Base-by-base conservation (phyloP, 208 protist species). In the Acanthamoeba triangularis region DNA sequence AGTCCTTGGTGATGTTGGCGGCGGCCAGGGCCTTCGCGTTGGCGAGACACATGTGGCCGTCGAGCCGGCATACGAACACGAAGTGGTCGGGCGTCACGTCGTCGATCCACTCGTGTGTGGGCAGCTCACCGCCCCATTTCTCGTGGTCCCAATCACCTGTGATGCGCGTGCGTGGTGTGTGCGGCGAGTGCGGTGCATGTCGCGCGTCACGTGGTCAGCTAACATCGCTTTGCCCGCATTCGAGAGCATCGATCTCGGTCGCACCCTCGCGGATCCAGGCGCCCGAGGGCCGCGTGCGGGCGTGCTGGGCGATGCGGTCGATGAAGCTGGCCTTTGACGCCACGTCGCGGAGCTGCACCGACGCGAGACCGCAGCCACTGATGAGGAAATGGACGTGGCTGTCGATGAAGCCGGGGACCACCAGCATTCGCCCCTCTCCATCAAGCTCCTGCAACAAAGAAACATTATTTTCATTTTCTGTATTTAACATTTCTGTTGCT, bases 11-110 rank as follows among this genome's bases (percentile, higher is more conserved):
- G 76, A 95, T 65, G 59, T 78, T 78, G 16, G 94, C 94, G 2
- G 87, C 49, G 33, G 28, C 44, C 2, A 95, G 35, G 30, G 94
- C 94, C 33, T n/a, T 37, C n/a, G 8, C 25, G 76, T 95, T 95
- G n/a, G 93, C 93, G 18, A 95, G 33, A 2, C 76, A 90, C 93
- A 92, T 95, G 93, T 95, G 93, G 23, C 93, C 93, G 54, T 95
- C 93, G 28, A 92, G 20, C 47, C 59, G 69, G 54, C 80, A 95
- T 10, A 95, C 69, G 13, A 95, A 91, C 44, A 74, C 76, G 16
- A 72, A 72, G 59, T 65, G 41, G 28, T 92, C 25, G 30, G 54
- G 47, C 28, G 94, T 95, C 23, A 93, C 94, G 6, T 5, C 52
- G 54, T 95, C 82, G 82, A 93, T 93, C 94, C 94, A 95, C 20